phyloP scores from a whole-genome alignment of 2,329 filamentous ascomycete species.

The Stagonosporopsis vannaccii region DNA sequence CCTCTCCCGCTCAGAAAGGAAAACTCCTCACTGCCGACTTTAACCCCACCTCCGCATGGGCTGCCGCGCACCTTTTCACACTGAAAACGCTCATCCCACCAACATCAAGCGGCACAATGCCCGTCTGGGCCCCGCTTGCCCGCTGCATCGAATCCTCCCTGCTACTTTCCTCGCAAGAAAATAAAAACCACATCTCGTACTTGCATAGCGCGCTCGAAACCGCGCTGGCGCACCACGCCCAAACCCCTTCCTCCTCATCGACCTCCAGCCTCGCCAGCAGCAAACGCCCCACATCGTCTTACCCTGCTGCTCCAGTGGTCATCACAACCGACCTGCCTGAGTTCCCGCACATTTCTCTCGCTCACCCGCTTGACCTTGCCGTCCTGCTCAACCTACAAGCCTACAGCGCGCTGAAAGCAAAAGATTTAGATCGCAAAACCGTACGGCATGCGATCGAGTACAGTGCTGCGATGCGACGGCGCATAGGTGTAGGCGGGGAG shows the following conservation, averaged over 20 bases:
- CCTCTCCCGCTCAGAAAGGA: conserved; percentile 17
- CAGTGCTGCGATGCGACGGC: conserved; percentile 27
- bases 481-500: conserved; percentile 27
- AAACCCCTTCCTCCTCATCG: background rate
- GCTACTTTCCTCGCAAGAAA: conserved; percentile 20
- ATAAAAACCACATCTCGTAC: conserved; percentile 33
- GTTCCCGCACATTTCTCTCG: background rate
- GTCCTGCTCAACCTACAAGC: conserved; percentile 32
- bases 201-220: conserved; percentile 27
- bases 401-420: conserved; percentile 30
- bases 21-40: conserved; percentile 20
- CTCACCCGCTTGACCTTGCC: conserved; percentile 32
- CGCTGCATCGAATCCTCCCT: conserved; percentile 32
- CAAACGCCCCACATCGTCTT: conserved; percentile 6
- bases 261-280: conserved; percentile 12
- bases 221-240: conserved; percentile 22
- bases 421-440: conserved; percentile 28
- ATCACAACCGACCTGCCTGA: background rate
- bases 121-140: conserved; percentile 31
- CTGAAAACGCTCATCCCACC: conserved; percentile 31
- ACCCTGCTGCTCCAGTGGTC: background rate
- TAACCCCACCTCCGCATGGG: conserved; percentile 31
- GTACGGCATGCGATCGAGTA: conserved; percentile 36
- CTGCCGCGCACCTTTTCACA: conserved; percentile 30
- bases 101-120: conserved; percentile 3